Evolutionary conservation across 306 rosid genomes (phyloP).

Genomic region (Alnus rubra): DNA sequence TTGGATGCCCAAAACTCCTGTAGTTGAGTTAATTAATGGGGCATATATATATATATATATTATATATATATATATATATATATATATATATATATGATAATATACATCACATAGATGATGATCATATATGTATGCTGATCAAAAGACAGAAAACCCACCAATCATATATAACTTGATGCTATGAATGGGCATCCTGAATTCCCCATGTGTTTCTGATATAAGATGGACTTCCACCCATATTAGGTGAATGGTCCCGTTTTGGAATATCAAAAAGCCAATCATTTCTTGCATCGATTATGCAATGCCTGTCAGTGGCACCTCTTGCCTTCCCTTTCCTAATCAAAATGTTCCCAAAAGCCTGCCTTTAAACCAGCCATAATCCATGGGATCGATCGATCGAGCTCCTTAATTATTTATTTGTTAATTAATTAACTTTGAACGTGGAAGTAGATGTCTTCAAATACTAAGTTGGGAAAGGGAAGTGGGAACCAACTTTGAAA

Average conservation of each 20-base stretch:
- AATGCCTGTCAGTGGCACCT: background rate
- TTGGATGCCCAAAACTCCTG: background rate
- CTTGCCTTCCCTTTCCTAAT: background rate
- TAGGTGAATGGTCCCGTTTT: conserved; percentile 9
- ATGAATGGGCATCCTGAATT: background rate
- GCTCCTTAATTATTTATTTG: too few relatives aligned
- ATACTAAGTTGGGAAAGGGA: too few relatives aligned
- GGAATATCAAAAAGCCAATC: conserved; percentile 11
- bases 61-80: too few relatives aligned
- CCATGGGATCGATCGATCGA: background rate
- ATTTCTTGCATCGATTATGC: conserved; percentile 1
- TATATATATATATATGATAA: too few relatives aligned
- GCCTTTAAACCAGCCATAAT: background rate
- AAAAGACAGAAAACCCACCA: background rate
- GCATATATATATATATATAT: too few relatives aligned
- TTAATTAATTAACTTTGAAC: too few relatives aligned
- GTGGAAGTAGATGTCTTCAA: too few relatives aligned
- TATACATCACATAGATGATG: background rate
- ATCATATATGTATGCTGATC: background rate
- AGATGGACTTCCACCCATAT: background rate
- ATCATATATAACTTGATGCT: background rate
- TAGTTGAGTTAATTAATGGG: background rate
- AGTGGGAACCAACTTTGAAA: too few relatives aligned
- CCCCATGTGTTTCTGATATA: background rate
- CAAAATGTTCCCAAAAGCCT: background rate